Evolutionary conservation across 2,329 filamentous ascomycete species (phyloP).

Genomic region (Diaporthe humulicola): DNA sequence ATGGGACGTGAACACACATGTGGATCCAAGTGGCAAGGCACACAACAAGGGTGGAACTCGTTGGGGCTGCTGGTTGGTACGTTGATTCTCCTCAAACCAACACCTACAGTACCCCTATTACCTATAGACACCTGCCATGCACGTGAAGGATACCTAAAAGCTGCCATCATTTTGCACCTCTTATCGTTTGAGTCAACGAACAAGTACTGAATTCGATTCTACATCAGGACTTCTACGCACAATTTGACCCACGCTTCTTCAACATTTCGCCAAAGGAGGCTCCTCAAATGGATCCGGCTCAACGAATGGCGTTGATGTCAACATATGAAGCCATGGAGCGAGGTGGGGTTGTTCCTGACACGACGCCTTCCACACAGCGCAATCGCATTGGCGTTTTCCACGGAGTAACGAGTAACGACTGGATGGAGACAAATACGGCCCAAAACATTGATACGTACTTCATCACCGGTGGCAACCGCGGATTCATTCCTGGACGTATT

Average conservation of each 20-base stretch:
- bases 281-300: conserved; percentile 26
- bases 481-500: conserved; percentile 50
- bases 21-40: too few species aligned
- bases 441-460: conserved; percentile 41
- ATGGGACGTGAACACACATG: too few species aligned
- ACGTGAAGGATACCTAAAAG: too few species aligned
- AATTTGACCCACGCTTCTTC: conserved; percentile 39
- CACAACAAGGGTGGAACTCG: too few species aligned
- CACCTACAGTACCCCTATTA: too few species aligned
- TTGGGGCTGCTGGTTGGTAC: too few species aligned
- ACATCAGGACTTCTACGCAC: too few species aligned
- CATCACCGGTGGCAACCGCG: conserved; percentile 46
- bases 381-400: conserved; percentile 73
- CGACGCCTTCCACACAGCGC: conserved; percentile 39
- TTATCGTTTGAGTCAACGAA: too few species aligned
- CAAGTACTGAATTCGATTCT: too few species aligned
- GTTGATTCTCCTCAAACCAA: too few species aligned
- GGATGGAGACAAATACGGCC: conserved; percentile 72
- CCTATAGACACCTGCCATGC: too few species aligned
- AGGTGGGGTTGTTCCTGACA: conserved; percentile 59
- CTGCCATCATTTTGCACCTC: too few species aligned
- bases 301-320: conserved; percentile 15
- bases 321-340: conserved; percentile 45
- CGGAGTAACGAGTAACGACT: conserved; percentile 65
- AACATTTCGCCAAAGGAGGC: conserved; percentile 34